A percentile compares a stretch with the other conserved stretches of the same genome.
phyloP scores from a whole-genome alignment of 768 basidiomycete genomes.

The Nevesoporus exiguus region DNA sequence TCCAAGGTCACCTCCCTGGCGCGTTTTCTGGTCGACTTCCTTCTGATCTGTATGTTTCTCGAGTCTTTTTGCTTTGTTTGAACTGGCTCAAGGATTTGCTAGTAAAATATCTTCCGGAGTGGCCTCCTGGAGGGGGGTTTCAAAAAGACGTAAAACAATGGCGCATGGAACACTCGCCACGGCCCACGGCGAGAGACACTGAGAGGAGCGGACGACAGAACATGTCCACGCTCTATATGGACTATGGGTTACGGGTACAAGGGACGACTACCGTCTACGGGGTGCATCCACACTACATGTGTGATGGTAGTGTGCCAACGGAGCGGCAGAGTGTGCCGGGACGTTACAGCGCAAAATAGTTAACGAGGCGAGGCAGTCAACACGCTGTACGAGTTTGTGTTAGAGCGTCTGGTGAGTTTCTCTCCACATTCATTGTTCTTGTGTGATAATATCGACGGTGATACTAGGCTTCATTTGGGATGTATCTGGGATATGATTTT shows the following conservation, averaged over 20 bases:
- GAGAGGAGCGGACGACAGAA: too few relatives aligned
- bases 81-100: neutral
- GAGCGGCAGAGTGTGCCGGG: too few relatives aligned
- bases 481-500: neutral
- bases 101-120: slow-evolving; percentile 14
- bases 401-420: neutral
- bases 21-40: slow-evolving; percentile 3
- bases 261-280: too few relatives aligned
- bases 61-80: too few relatives aligned
- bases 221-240: too few relatives aligned
- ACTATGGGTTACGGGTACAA: too few relatives aligned
- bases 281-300: too few relatives aligned
- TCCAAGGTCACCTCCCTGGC: neutral
- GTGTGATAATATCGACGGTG: neutral
- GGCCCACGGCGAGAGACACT: too few relatives aligned
- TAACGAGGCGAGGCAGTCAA: neutral
- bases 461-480: neutral
- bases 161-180: too few relatives aligned
- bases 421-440: neutral
- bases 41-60: slow-evolving; percentile 5
- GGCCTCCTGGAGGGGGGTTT: neutral
- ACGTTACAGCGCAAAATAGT: neutral
- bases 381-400: neutral
- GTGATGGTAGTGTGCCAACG: too few relatives aligned
- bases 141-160: neutral